These are phyloP conservation scores for Kodamaea leandrae DNA, from an alignment of 805 yeast species.

Conservation along the genomic window DNA sequence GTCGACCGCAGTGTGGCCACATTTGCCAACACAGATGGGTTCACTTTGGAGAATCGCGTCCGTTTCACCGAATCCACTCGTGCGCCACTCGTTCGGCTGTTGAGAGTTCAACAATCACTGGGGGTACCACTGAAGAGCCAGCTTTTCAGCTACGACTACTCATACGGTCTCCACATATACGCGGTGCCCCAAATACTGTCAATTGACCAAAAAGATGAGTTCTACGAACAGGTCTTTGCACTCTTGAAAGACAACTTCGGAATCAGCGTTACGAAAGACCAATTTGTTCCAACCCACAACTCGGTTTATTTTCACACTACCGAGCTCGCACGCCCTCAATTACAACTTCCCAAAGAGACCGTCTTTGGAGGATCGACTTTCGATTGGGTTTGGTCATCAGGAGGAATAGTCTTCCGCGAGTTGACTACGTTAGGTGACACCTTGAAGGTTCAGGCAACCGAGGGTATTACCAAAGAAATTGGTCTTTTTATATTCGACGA, in stretches of 20 bases:
- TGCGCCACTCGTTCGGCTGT: constrained; percentile 15
- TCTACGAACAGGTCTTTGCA: constrained; percentile 20
- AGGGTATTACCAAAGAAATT: constrained; percentile 24
- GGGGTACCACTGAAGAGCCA: neutral
- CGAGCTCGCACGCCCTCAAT: constrained; percentile 1
- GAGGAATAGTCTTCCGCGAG: neutral
- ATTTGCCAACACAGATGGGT: constrained; percentile 6
- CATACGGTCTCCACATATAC: constrained; percentile 30
- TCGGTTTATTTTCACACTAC: constrained; percentile 27
- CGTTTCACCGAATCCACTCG: neutral
- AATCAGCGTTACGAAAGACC: neutral
- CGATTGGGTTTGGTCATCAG: constrained; percentile 3
- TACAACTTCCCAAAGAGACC: neutral
- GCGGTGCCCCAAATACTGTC: constrained; percentile 23
- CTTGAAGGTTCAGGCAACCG: constrained; percentile 2
- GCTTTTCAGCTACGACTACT: constrained; percentile 28
- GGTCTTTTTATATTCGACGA: constrained; percentile 36
- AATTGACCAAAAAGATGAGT: constrained; percentile 15
- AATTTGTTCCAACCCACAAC: constrained; percentile 16
- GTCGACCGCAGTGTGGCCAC: constrained; percentile 6
- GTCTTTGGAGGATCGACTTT: neutral
- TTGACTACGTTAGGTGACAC: constrained; percentile 5
- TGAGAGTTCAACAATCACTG: constrained; percentile 19
- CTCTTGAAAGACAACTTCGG: constrained; percentile 5
- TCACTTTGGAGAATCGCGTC: constrained; percentile 9